Base-by-base conservation (phyloP, 305 asterid genomes). In the Plantago lanceolata region DNA sequence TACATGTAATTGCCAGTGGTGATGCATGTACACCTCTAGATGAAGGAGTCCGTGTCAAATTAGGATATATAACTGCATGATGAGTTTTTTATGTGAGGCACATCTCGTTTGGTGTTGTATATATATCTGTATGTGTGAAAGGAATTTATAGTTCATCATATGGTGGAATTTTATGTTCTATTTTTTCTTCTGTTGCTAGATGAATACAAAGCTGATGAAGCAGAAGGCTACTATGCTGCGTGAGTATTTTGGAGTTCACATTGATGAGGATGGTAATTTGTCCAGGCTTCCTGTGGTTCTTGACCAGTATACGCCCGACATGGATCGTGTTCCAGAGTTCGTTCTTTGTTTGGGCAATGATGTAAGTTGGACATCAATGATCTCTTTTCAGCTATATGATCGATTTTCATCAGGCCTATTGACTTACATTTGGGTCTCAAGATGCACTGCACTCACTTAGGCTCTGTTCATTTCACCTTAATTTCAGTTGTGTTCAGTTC, bases 281-380 rank as follows among this genome's bases (percentile, higher is more conserved):
- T 80, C 85, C 56, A 81, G 97, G 82, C 88, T 93, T 54, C 99
- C 97, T 24, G 81, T 93, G 68, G 84, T 93, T 74, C 94, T 93
- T 64, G 99, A 93, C 78, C 97, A 89, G 72, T 90, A 93, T 85
- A 87, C 96, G 1, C 97, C 99, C 61, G 97, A 93, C 77, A 87
- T 87, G 96, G 99, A 90, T 76, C 95, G 90, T 68, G 85, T 87
- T 58, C 99, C 99, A 33, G 99, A 93, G 68, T 81, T 93, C 72
- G 57, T 87, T 67, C 98, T 93, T 75, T 85, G 90, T 75, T 75
- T 93, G 88, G 98, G 97, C 54, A 93, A 89, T 70, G 98, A 93
- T 85, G 98, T 89, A 78, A 84, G 96, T 84, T 73, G 57, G 67
- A 18, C 62, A 19, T 64, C 29, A 52, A 74, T 68, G 40, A 15